These are phyloP conservation scores for Pulveroboletus sp. DNA, from an alignment of 768 basidiomycete species.

Conservation along the genomic window DNA sequence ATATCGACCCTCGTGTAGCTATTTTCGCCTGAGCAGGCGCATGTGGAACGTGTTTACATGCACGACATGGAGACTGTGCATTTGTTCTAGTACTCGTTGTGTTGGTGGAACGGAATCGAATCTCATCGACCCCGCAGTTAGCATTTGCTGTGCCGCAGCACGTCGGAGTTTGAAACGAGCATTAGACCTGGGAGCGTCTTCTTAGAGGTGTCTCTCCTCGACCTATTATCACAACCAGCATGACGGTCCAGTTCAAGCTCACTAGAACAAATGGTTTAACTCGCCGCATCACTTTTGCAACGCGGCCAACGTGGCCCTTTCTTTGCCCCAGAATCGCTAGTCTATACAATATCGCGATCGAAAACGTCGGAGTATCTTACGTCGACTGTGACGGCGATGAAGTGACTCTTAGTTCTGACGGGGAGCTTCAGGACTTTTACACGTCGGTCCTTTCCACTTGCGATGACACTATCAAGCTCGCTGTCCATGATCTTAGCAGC, in stretches of 20 bases:
- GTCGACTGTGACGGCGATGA: slow-evolving; percentile 69
- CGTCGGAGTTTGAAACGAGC: slow-evolving; percentile 40
- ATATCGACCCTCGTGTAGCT: slow-evolving; percentile 57
- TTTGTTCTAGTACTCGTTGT: not conserved
- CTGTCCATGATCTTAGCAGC: slow-evolving; percentile 52
- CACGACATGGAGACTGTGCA: not conserved
- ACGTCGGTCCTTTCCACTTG: slow-evolving; percentile 25
- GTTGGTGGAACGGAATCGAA: not conserved
- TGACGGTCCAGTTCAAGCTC: slow-evolving; percentile 61
- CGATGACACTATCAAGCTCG: slow-evolving; percentile 47
- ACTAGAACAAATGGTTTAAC: slow-evolving; percentile 50
- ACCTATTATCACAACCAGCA: slow-evolving; percentile 37
- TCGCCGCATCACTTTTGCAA: slow-evolving; percentile 53
- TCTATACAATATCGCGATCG: slow-evolving; percentile 53
- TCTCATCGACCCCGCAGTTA: not conserved
- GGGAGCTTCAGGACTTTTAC: slow-evolving; percentile 75
- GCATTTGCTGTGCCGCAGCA: slow-evolving; percentile 28
- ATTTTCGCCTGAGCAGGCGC: slow-evolving; percentile 57
- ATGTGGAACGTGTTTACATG: not conserved
- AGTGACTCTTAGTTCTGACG: slow-evolving; percentile 71
- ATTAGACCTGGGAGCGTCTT: slow-evolving; percentile 1
- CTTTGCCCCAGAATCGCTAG: slow-evolving; percentile 52
- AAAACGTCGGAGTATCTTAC: slow-evolving; percentile 65
- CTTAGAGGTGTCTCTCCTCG: slow-evolving; percentile 14
- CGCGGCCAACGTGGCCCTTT: slow-evolving; percentile 49